A percentile compares a stretch with the other conserved stretches of the same genome.
Evolutionary conservation across 805 yeast species (phyloP).

Genomic region (Candida corydali): DNA sequence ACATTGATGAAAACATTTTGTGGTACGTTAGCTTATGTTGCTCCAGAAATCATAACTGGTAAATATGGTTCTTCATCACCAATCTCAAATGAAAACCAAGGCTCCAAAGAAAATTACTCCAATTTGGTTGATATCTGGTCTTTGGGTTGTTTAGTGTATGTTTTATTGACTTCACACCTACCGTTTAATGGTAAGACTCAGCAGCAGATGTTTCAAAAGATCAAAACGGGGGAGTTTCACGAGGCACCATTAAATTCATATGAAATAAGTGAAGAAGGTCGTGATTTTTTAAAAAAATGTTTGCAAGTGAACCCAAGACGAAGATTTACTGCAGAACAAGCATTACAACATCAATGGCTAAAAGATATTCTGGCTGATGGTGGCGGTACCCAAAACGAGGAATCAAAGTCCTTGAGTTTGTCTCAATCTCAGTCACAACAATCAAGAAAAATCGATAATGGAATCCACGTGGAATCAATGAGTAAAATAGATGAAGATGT

Average conservation of each 20-base stretch:
- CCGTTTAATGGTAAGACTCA: conserved; percentile 95
- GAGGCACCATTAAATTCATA: conserved; percentile 67
- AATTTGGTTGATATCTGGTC: conserved; percentile 97
- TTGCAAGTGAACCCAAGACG: conserved; percentile 72
- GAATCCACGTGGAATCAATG: conserved; percentile 30
- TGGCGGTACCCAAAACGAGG: conserved; percentile 18
- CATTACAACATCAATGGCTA: conserved; percentile 84
- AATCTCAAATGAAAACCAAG: conserved; percentile 3
- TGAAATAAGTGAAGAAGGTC: conserved; percentile 62
- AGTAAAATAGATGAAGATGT: conserved; percentile 40
- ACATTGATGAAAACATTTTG: conserved; percentile 93
- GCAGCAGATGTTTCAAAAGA: conserved; percentile 74
- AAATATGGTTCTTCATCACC: conserved; percentile 40
- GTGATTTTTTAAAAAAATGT: conserved; percentile 65
- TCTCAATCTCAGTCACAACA: conserved; percentile 74
- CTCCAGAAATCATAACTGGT: conserved; percentile 83
- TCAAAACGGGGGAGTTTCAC: conserved; percentile 74
- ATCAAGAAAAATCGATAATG: conserved; percentile 39
- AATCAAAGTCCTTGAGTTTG: conserved; percentile 44
- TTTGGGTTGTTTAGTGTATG: conserved; percentile 89
- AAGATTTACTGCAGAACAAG: conserved; percentile 72
- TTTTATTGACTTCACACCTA: conserved; percentile 83
- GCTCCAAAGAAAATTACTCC: conserved; percentile 49
- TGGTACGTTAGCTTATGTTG: conserved; percentile 95
- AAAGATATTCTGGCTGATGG: conserved; percentile 23